Evolutionary conservation across 148 eudicot species (phyloP).

Genomic region (Chenopodium album): DNA sequence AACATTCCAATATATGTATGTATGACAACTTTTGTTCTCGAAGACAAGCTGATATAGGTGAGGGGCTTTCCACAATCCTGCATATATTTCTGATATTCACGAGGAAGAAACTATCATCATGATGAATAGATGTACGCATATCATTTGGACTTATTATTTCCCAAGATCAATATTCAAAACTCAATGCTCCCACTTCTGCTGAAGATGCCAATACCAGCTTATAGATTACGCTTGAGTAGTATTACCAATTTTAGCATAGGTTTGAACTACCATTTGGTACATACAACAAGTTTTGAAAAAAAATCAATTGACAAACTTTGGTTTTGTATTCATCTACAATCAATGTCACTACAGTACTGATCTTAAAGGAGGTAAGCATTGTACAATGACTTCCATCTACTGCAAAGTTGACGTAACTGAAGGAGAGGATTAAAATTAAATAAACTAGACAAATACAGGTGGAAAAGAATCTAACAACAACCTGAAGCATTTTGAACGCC

Average conservation of each 20-base stretch:
- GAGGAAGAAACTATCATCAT: background rate
- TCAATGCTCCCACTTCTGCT: background rate
- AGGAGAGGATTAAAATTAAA: background rate
- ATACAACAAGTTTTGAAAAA: background rate
- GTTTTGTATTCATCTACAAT: background rate
- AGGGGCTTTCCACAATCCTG: background rate
- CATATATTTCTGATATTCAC: background rate
- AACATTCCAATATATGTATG: background rate
- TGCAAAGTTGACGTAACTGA: background rate
- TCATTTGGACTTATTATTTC: background rate
- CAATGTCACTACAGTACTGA: background rate
- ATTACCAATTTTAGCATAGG: background rate
- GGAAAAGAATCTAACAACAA: constrained; percentile 18
- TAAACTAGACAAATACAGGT: background rate
- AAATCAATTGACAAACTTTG: background rate
- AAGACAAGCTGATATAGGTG: background rate
- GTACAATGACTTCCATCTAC: background rate
- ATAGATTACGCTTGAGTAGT: background rate
- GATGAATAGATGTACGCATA: background rate
- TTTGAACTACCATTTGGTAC: background rate
- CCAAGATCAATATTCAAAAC: background rate
- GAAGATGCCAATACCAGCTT: background rate
- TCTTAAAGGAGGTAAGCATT: background rate
- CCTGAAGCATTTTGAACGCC: constrained; percentile 97
- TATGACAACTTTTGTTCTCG: background rate